phyloP scores from a whole-genome alignment of 202 grass and related monocot genomes.

The Sporobolus alterniflorus region DNA sequence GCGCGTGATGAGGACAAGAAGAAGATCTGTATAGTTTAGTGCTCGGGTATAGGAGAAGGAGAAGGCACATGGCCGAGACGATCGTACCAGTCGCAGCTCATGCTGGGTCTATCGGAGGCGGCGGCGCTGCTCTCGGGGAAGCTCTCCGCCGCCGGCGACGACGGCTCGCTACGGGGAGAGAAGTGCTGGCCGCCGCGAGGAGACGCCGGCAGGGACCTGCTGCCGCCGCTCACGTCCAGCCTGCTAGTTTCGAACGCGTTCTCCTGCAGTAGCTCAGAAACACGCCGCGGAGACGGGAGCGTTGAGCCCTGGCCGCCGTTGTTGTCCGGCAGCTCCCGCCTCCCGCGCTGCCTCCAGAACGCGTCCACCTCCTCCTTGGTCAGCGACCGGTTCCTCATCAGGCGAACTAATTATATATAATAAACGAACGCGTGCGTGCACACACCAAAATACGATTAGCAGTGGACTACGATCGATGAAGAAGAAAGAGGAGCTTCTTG shows the following conservation, averaged over 20 bases:
- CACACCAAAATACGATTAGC: too few species aligned
- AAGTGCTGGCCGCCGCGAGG: neutral
- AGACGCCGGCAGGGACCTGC: conserved; percentile 15
- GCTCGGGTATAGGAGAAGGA: too few species aligned
- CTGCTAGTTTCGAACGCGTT: neutral
- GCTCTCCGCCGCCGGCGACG: neutral
- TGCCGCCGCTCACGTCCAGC: neutral
- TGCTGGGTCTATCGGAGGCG: neutral
- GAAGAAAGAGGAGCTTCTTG: too few species aligned
- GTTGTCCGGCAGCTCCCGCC: neutral
- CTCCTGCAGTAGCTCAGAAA: neutral
- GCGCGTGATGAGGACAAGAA: too few species aligned
- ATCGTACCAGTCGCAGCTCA: conserved; percentile 44
- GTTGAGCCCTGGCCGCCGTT: neutral
- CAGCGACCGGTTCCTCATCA: conserved; percentile 74
- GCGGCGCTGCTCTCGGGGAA: neutral
- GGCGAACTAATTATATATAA: conserved; percentile 47
- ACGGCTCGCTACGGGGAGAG: conserved; percentile 24
- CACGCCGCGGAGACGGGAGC: neutral
- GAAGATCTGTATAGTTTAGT: too few species aligned
- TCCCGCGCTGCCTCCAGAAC: conserved; percentile 59
- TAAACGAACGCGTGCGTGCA: too few species aligned
- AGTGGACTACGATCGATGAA: too few species aligned
- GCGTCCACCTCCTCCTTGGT: conserved; percentile 80
- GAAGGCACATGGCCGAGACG: too few species aligned